A percentile compares a stretch with the other conserved stretches of the same genome.
Conservation (phyloP, 805 yeast genomes). For the Groenewaldozyma tartarivorans region DNA sequence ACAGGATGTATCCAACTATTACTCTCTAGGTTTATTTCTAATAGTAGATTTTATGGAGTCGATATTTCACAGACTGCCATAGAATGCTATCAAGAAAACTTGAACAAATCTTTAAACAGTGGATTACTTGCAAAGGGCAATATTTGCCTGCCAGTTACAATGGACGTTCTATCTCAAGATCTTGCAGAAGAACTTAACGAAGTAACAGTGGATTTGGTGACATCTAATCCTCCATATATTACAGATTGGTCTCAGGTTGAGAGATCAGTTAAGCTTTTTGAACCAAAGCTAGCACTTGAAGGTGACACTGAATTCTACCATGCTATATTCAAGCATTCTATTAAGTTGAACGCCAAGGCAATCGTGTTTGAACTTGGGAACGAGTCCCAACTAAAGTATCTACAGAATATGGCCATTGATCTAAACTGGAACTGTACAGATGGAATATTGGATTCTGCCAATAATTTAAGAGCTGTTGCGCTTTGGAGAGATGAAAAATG, state of each 20-base stretch:
- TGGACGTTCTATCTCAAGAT: not conserved
- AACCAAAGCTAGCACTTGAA: conserved; percentile 70
- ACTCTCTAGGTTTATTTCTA: conserved; percentile 28
- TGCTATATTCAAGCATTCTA: conserved; percentile 41
- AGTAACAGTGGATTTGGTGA: conserved; percentile 39
- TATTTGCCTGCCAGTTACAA: not conserved
- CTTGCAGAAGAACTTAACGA: conserved; percentile 1
- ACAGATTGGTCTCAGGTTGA: conserved; percentile 43
- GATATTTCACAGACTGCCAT: conserved; percentile 53
- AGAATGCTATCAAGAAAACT: conserved; percentile 40
- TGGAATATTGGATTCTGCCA: conserved; percentile 40
- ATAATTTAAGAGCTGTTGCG: conserved; percentile 13
- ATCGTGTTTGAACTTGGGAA: conserved; percentile 77
- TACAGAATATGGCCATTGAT: conserved; percentile 19
- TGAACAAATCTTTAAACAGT: conserved; percentile 1
- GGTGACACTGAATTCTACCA: conserved; percentile 69
- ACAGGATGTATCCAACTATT: conserved; percentile 75
- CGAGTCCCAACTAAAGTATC: conserved; percentile 41
- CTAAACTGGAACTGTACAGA: conserved; percentile 42
- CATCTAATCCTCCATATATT: conserved; percentile 91
- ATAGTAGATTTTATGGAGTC: conserved; percentile 33
- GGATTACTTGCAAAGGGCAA: too few species aligned
- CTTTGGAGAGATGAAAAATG: conserved; percentile 13
- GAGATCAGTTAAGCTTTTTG: conserved; percentile 57
- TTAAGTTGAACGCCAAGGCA: conserved; percentile 35